Evolutionary conservation across 352 stramenopile species (phyloP).

Genomic region (Globisporangium uncinulatum): DNA sequence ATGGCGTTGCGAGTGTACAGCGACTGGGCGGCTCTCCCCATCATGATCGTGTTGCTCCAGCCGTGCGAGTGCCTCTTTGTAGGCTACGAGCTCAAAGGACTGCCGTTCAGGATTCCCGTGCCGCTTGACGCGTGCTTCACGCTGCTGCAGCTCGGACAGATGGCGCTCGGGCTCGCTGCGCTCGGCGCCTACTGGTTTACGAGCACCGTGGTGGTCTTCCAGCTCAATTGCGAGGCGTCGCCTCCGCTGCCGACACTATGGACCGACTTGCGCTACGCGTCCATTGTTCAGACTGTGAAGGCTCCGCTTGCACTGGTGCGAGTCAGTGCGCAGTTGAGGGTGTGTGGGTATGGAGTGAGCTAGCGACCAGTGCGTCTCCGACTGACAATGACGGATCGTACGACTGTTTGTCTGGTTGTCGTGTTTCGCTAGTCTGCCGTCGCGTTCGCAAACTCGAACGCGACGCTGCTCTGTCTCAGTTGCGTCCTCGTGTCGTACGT

Average conservation of each 20-base stretch:
- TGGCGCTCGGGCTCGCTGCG: conserved; percentile 18
- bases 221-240: conserved; percentile 59
- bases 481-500: conserved; percentile 27
- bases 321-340: neutral
- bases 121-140: conserved; percentile 35
- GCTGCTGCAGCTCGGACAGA: conserved; percentile 23
- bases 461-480: conserved; percentile 22
- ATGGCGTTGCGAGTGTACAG: conserved; percentile 47
- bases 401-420: neutral
- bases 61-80: conserved; percentile 48
- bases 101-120: conserved; percentile 14
- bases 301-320: conserved; percentile 45
- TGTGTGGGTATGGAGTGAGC: neutral
- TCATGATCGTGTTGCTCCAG: conserved; percentile 43
- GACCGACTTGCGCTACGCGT: conserved; percentile 49
- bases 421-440: conserved; percentile 22
- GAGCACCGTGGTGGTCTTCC: conserved; percentile 23
- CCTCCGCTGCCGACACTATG: conserved; percentile 43
- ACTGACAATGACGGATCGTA: neutral
- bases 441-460: conserved; percentile 34
- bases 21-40: conserved; percentile 36
- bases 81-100: conserved; percentile 23
- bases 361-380: neutral
- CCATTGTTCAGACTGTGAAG: conserved; percentile 28
- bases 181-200: conserved; percentile 25